A percentile compares a stretch with the other conserved stretches of the same genome.
Evolutionary conservation across 2,329 filamentous ascomycete species (phyloP).

Genomic region (Clarireedia paspali): DNA sequence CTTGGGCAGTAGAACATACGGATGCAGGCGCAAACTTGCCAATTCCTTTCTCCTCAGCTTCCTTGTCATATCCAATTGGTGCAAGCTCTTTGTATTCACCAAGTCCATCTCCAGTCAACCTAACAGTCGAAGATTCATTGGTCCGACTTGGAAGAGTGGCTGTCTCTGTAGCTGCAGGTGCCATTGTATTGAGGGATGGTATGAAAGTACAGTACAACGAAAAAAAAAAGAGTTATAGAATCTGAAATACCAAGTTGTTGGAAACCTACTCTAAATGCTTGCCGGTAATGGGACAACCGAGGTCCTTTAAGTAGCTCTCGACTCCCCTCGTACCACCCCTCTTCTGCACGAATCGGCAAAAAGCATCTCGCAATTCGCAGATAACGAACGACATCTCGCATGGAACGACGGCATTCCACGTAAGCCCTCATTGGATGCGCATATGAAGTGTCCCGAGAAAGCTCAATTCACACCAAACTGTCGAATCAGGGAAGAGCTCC

Average conservation of each 20-base stretch:
- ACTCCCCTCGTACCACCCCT: not conserved
- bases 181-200: slow-evolving; percentile 15
- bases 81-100: slow-evolving; percentile 27
- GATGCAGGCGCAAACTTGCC: slow-evolving; percentile 24
- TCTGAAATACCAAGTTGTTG: not conserved
- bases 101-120: slow-evolving; percentile 16
- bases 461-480: not conserved
- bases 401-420: not conserved
- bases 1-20: slow-evolving; percentile 13
- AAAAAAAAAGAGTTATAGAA: not conserved
- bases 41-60: slow-evolving; percentile 25
- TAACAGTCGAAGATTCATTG: slow-evolving; percentile 11
- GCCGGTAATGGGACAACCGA: not conserved
- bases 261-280: not conserved
- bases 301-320: not conserved
- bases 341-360: not conserved
- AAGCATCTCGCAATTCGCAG: slow-evolving; percentile 2
- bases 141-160: slow-evolving; percentile 14
- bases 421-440: not conserved
- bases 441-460: not conserved
- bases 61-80: slow-evolving; percentile 25
- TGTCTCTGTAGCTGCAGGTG: slow-evolving; percentile 25
- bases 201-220: not conserved
- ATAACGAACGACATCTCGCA: slow-evolving; percentile 5
- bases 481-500: not conserved